Percentiles rank a stretch among this genome's conserved stretches.
Conservation (phyloP, 2,329 filamentous ascomycete species). For the Exophiala aquamarina region DNA sequence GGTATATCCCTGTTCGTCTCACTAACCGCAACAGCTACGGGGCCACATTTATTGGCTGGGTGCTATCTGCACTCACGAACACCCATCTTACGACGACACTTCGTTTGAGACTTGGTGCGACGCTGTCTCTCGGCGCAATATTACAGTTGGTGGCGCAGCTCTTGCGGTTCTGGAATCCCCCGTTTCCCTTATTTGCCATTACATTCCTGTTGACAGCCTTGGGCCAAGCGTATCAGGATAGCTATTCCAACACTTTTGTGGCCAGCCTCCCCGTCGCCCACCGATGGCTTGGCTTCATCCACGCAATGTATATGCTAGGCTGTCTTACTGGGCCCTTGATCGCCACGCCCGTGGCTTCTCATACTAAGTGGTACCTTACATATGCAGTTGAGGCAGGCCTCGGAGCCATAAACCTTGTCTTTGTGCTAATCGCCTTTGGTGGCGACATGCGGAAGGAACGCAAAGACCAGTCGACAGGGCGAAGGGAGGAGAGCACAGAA, state of each 20-base stretch:
- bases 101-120: constrained; percentile 49
- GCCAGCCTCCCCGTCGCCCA: constrained; percentile 57
- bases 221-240: constrained; percentile 39
- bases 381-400: constrained; percentile 66
- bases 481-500: too few relatives aligned
- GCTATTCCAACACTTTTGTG: constrained; percentile 34
- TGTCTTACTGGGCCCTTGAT: constrained; percentile 70
- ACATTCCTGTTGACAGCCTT: constrained; percentile 36
- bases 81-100: constrained; percentile 54
- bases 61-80: constrained; percentile 58
- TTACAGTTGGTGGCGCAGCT: constrained; percentile 49
- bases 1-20: too few relatives aligned
- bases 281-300: constrained; percentile 70
- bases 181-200: constrained; percentile 33
- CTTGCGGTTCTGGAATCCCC: constrained; percentile 38
- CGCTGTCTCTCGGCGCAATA: constrained; percentile 56
- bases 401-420: constrained; percentile 11
- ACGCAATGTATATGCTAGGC: constrained; percentile 70
- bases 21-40: constrained; percentile 45
- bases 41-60: constrained; percentile 60
- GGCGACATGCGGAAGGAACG: constrained; percentile 1
- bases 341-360: constrained; percentile 62
- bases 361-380: constrained; percentile 64
- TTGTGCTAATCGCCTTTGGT: constrained; percentile 52
- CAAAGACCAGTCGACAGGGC: neutral